Conservation (phyloP, 1,284 basidiomycete species). For the Afroboletus lepidellus region DNA sequence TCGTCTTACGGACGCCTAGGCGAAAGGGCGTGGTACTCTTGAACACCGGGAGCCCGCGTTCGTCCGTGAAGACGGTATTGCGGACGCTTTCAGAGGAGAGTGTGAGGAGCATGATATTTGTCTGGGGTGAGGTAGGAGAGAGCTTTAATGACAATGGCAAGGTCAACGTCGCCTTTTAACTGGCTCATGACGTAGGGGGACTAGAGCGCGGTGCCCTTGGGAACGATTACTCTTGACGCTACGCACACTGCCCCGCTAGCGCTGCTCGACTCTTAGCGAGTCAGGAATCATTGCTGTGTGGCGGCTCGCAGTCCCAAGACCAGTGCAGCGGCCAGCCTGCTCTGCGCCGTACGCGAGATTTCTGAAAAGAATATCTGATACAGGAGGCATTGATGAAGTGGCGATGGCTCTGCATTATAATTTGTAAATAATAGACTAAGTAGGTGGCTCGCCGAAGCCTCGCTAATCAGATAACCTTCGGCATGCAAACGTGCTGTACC, state of each 20-base stretch:
- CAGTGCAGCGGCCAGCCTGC: too few relatives aligned
- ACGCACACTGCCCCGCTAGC: too few relatives aligned
- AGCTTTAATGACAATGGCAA: not conserved
- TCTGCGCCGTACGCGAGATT: not conserved
- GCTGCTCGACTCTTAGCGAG: too few relatives aligned
- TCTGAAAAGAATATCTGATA: not conserved
- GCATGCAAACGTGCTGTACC: too few relatives aligned
- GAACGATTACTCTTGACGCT: not conserved
- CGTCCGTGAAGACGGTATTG: constrained; percentile 28
- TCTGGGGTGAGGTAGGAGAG: not conserved
- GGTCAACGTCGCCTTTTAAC: constrained; percentile 8
- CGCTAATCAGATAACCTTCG: too few relatives aligned
- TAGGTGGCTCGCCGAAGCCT: too few relatives aligned
- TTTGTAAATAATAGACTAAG: too few relatives aligned
- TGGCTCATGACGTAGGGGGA: not conserved
- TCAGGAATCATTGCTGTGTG: too few relatives aligned
- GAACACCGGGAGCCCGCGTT: constrained; percentile 22
- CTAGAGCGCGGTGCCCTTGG: not conserved
- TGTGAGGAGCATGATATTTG: constrained; percentile 27
- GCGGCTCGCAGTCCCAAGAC: not conserved
- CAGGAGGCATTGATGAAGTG: not conserved
- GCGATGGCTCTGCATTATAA: not conserved
- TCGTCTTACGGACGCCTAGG: constrained; percentile 25
- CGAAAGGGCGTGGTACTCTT: constrained; percentile 27
- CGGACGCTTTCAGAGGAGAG: constrained; percentile 24